Evolutionary conservation across 306 rosid genomes (phyloP).

Genomic region (Glycyrrhiza uralensis): DNA sequence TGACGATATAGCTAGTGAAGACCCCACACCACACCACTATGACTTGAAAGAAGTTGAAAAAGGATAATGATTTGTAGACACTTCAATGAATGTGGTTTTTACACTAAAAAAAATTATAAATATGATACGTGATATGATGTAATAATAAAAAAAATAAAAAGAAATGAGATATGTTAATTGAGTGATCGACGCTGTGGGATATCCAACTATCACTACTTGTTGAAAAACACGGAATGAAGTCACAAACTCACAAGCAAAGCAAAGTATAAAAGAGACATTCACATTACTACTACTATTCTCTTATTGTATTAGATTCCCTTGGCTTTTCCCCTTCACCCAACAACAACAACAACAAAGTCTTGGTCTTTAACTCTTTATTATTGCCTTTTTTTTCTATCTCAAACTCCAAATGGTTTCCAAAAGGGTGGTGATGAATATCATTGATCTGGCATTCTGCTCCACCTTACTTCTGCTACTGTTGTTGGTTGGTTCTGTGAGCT

Average conservation of each 20-base stretch:
- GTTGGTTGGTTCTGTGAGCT: conserved; percentile 30
- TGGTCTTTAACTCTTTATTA: background rate
- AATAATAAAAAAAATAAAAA: too few species aligned
- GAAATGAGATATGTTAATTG: too few species aligned
- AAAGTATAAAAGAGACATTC: conserved; percentile 9
- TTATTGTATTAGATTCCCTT: background rate
- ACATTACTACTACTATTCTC: background rate
- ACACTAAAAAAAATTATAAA: too few species aligned
- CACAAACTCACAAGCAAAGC: conserved; percentile 3
- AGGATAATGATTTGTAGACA: too few species aligned
- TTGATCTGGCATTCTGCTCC: conserved; percentile 1
- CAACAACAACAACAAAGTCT: background rate
- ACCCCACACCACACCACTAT: conserved; percentile 2
- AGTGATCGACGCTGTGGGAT: too few species aligned
- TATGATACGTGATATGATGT: too few species aligned
- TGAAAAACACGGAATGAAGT: background rate
- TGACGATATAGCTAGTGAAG: background rate
- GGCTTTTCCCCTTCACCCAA: background rate
- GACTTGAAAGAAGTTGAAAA: background rate
- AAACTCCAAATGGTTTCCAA: conserved; percentile 27
- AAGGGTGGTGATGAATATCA: background rate
- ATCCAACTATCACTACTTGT: too few species aligned
- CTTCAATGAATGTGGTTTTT: too few species aligned
- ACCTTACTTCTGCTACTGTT: conserved; percentile 2
- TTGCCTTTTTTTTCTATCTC: background rate